Percentiles rank a stretch among this genome's conserved stretches.
Evolutionary conservation across 306 rosid genomes (phyloP).

Genomic region (Citrullus mucosospermus): DNA sequence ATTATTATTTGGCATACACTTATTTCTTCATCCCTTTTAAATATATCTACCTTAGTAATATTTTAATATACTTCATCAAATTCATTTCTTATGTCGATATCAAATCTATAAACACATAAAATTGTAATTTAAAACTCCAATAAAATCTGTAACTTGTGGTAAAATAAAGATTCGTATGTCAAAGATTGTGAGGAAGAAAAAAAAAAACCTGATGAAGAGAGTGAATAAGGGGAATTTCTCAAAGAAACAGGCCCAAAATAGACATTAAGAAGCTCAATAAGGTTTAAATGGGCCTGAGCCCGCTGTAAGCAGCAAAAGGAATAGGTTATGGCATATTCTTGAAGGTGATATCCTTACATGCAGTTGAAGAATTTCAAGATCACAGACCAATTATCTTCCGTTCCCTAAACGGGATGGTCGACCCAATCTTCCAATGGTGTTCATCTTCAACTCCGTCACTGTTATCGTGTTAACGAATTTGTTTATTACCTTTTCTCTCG

Average conservation of each 20-base stretch:
- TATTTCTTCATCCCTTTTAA: no score
- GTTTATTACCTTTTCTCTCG: not conserved
- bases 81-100: no score
- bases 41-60: no score
- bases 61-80: no score
- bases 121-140: no score
- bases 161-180: no score
- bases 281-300: not conserved
- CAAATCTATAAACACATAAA: no score
- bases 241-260: not conserved
- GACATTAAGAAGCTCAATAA: not conserved
- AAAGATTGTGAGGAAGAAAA: no score
- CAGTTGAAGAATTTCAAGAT: not conserved
- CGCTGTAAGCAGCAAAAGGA: not conserved
- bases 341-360: not conserved
- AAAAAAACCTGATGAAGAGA: no score
- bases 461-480: not conserved
- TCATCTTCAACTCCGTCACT: not conserved
- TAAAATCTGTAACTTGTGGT: no score
- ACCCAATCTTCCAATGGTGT: not conserved
- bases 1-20: no score
- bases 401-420: not conserved
- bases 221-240: no score
- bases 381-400: not conserved
- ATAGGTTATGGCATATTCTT: not conserved